phyloP scores from a whole-genome alignment of 2,329 filamentous ascomycete species.

The Arthrobotrys conoides region DNA sequence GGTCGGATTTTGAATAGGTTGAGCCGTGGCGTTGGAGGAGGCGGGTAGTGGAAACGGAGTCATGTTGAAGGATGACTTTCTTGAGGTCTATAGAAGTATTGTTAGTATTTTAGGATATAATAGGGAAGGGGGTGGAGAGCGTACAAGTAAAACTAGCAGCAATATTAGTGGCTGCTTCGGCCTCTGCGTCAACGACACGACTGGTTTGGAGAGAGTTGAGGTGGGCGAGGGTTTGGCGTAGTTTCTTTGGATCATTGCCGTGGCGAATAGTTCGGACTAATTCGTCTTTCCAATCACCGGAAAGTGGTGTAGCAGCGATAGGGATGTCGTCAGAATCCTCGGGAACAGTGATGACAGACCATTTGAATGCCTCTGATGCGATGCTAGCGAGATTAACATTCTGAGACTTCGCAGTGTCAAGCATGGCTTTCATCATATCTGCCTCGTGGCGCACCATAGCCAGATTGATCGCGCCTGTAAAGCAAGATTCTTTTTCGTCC shows the following conservation, averaged over 20 bases:
- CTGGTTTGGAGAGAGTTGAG: conserved; percentile 34
- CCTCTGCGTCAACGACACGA: conserved; percentile 27
- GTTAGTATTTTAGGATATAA: neutral
- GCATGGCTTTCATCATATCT: conserved; percentile 50
- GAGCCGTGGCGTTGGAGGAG: conserved; percentile 47
- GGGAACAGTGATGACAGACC: conserved; percentile 44
- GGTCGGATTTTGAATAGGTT: conserved; percentile 46
- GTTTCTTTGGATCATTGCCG: conserved; percentile 22
- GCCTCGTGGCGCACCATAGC: conserved; percentile 52
- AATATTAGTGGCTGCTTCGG: conserved; percentile 9
- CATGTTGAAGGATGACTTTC: conserved; percentile 44
- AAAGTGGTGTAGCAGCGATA: conserved; percentile 36
- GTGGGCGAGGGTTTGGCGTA: conserved; percentile 31
- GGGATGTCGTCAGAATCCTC: conserved; percentile 53
- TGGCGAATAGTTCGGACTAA: conserved; percentile 37
- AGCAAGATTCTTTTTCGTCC: conserved; percentile 35
- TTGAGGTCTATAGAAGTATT: conserved; percentile 39
- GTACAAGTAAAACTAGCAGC: conserved; percentile 46
- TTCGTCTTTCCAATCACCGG: conserved; percentile 47
- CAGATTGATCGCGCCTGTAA: conserved; percentile 42
- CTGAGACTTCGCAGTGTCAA: conserved; percentile 37
- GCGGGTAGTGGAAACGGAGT: conserved; percentile 32
- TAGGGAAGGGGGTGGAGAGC: neutral
- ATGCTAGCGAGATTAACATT: conserved; percentile 36
- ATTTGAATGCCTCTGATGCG: conserved; percentile 52